A percentile compares a stretch with the other conserved stretches of the same genome.
Conservation (phyloP, 306 rosid genomes). For the Cajanus cajan region DNA sequence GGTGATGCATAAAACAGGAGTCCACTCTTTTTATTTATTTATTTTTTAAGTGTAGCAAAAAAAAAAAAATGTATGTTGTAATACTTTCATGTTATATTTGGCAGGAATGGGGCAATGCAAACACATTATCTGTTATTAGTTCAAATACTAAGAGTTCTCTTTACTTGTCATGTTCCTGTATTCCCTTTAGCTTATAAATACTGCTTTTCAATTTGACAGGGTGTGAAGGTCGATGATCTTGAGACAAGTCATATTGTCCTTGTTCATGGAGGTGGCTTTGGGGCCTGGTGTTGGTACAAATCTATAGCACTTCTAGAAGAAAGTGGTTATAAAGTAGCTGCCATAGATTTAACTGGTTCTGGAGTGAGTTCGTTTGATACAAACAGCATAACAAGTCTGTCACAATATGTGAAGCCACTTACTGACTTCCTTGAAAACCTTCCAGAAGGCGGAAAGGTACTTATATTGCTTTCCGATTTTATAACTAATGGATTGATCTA, state of each 20-base stretch:
- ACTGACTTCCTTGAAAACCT: slow-evolving; percentile 72
- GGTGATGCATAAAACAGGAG: background rate
- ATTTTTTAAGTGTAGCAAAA: background rate
- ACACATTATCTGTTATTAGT: background rate
- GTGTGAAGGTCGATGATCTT: slow-evolving; percentile 70
- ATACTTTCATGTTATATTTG: background rate
- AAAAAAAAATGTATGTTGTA: background rate
- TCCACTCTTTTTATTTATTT: background rate
- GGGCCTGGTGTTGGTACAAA: slow-evolving; percentile 99
- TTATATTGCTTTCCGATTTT: slow-evolving; percentile 1
- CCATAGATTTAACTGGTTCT: slow-evolving; percentile 89
- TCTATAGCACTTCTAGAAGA: slow-evolving; percentile 95
- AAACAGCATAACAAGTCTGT: slow-evolving; percentile 65
- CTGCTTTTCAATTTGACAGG: slow-evolving; percentile 48
- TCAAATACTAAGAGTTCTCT: slow-evolving; percentile 8
- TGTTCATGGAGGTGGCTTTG: slow-evolving; percentile 98
- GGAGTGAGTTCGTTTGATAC: slow-evolving; percentile 83
- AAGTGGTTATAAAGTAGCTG: slow-evolving; percentile 78
- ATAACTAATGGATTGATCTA: background rate
- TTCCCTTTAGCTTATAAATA: slow-evolving; percentile 22
- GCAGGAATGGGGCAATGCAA: background rate
- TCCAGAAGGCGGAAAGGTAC: slow-evolving; percentile 77
- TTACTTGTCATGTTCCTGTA: background rate
- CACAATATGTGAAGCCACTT: slow-evolving; percentile 89
- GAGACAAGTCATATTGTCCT: slow-evolving; percentile 90